Evolutionary conservation across 1,139 yeast genomes (phyloP).

Genomic region (Yamadazyma dushanensis): DNA sequence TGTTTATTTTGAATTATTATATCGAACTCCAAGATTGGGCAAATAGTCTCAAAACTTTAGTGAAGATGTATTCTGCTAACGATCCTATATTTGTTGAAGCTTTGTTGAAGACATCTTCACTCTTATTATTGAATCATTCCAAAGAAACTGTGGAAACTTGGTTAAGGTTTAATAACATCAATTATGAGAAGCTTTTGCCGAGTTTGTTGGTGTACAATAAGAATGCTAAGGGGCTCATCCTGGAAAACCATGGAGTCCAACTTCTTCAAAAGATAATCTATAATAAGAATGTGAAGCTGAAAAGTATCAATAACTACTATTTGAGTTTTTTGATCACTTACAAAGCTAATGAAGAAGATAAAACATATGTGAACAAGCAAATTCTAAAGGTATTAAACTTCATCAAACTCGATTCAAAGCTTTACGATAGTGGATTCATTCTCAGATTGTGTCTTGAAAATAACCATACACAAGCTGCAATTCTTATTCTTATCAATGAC

Average conservation of each 20-base stretch:
- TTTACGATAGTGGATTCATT: constrained; percentile 71
- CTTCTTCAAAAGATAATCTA: constrained; percentile 63
- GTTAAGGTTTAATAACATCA: constrained; percentile 55
- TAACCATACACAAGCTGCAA: constrained; percentile 63
- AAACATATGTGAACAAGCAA: constrained; percentile 29
- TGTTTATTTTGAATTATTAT: constrained; percentile 68
- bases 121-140: constrained; percentile 68
- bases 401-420: constrained; percentile 21
- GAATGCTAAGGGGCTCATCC: constrained; percentile 29
- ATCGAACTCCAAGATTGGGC: constrained; percentile 71
- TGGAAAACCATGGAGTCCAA: constrained; percentile 62
- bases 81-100: constrained; percentile 24
- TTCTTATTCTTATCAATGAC: constrained; percentile 63
- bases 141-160: constrained; percentile 73
- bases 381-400: constrained; percentile 31
- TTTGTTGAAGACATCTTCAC: constrained; percentile 65
- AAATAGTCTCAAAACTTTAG: constrained; percentile 62
- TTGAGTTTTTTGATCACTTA: constrained; percentile 70
- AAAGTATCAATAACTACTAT: constrained; percentile 67
- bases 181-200: constrained; percentile 68
- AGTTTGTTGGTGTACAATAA: constrained; percentile 70
- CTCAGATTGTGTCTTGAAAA: constrained; percentile 65
- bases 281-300: constrained; percentile 47
- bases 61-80: constrained; percentile 45
- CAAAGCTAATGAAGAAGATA: constrained; percentile 25